Evolutionary conservation across 805 yeast species (phyloP), one percentile per base, ranked within the genome.

Genomic region (Dipodascopsis uninucleata): DNA sequence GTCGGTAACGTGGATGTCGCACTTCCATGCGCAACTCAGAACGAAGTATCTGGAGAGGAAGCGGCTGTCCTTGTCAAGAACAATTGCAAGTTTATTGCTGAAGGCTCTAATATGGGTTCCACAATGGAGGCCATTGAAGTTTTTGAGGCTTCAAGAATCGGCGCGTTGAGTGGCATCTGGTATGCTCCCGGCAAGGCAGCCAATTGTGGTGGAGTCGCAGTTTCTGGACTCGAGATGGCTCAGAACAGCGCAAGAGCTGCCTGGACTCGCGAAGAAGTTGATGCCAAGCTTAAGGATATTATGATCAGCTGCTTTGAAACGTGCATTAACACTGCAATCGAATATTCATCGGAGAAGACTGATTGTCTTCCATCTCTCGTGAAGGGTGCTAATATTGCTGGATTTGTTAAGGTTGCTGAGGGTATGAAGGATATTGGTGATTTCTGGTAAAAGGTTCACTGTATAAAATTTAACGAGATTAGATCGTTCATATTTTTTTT

Each of bases 101-200:
- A 90, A 79, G 98, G 98, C 68, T 90, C 97, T 65, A 90, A 90
- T 77, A 90, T 90, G 98, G 97, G 98, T 67, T 90, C 95, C 59
- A 89, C 97, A 61, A 83, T 85, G 72, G 97, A 90, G 69, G 98
- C 98, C 59, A 87, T 90, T 59, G 87, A 82, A 58, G 88, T 85
- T 53, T 90, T 89, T 62, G 98, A 90, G 79, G 58, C 73, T 47
- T 70, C 68, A 59, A 67, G 74, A 32, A 41, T 52, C 28, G 20
- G 39, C 16, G 34, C 53, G 14, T 54, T 61, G 39, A 52, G 49
- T 26, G 73, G 79, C 52, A 85, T 88, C 71, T 90, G 98, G 98
- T 90, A 89, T 74, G 97, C 95, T 63, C 97, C 97, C 67, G 97
- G 97, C 73, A 90, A 90, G 80, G 97, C 97, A 60, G 90, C 97